Percentiles rank a stretch among this genome's conserved stretches.
Evolutionary conservation across 2,329 filamentous ascomycete genomes (phyloP).

Genomic region (Penicillium hordei): DNA sequence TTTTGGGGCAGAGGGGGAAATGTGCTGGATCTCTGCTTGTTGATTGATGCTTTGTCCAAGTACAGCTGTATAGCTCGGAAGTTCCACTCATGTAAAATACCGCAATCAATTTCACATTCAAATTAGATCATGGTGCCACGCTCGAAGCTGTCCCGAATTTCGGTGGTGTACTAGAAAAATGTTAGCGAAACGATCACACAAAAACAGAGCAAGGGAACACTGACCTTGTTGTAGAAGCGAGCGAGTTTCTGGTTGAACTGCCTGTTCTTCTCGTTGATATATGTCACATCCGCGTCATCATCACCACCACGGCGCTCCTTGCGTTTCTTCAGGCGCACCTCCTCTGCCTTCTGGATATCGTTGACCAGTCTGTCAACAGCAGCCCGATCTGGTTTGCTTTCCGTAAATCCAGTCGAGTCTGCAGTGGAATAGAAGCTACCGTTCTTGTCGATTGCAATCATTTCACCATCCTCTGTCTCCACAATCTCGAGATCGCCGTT

Average conservation of each 20-base stretch:
- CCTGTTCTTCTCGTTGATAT: constrained; percentile 99
- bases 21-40: constrained; percentile 6
- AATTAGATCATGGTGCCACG: constrained; percentile 87
- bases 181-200: constrained; percentile 18
- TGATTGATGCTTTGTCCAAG: constrained; percentile 2
- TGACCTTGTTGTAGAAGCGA: constrained; percentile 89
- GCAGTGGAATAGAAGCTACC: constrained; percentile 89
- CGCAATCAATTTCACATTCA: constrained; percentile 18
- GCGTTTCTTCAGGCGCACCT: constrained; percentile 79
- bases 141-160: constrained; percentile 97
- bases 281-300: constrained; percentile 89
- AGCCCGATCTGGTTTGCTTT: constrained; percentile 83
- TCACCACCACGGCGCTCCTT: constrained; percentile 77
- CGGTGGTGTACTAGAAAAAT: constrained; percentile 70
- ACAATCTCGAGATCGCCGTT: constrained; percentile 87
- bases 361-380: constrained; percentile 84
- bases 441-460: constrained; percentile 89
- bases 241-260: constrained; percentile 98
- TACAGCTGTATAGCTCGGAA: constrained; percentile 3
- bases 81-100: constrained; percentile 22
- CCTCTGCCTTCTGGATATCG: constrained; percentile 86
- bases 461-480: constrained; percentile 90
- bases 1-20: constrained; percentile 1
- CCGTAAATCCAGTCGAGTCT: constrained; percentile 74
- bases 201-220: constrained; percentile 17